phyloP scores from a whole-genome alignment of 768 basidiomycete species.

The Mycena maculata region DNA sequence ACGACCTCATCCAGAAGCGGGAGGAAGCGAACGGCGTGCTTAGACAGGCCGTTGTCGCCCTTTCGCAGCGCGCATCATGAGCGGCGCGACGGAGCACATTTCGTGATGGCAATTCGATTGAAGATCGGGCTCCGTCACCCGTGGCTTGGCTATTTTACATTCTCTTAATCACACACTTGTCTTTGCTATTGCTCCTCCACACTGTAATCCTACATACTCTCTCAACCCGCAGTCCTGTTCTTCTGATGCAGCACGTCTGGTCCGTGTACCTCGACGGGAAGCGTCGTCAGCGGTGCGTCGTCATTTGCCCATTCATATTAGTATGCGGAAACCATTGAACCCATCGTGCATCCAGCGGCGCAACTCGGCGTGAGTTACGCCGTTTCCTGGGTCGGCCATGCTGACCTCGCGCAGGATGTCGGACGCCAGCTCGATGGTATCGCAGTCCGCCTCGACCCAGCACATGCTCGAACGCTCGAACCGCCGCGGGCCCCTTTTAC shows the following conservation, averaged over 20 bases:
- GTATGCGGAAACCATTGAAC: not conserved
- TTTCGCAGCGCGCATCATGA: constrained; percentile 11
- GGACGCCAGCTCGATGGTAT: constrained; percentile 14
- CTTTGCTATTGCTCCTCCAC: constrained; percentile 6
- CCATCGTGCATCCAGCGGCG: constrained; percentile 10
- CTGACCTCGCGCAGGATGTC: constrained; percentile 2
- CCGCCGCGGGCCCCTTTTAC: constrained; percentile 30
- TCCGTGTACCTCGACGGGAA: constrained; percentile 58
- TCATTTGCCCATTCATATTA: not conserved
- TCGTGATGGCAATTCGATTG: not conserved
- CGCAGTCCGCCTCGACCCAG: constrained; percentile 17
- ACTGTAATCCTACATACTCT: constrained; percentile 22
- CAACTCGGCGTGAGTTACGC: constrained; percentile 14
- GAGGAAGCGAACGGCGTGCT: constrained; percentile 54
- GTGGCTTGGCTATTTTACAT: constrained; percentile 13
- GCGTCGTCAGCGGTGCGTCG: constrained; percentile 15
- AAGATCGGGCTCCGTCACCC: constrained; percentile 3
- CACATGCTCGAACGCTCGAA: constrained; percentile 24
- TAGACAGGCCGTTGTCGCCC: constrained; percentile 24
- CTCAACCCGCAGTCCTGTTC: constrained; percentile 9
- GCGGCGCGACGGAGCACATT: not conserved
- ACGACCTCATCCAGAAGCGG: constrained; percentile 59
- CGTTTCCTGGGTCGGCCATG: not conserved
- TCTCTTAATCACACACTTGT: constrained; percentile 18
- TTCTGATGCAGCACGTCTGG: constrained; percentile 64